These are phyloP conservation scores for Ilyonectria destructans DNA, from an alignment of 2,329 filamentous ascomycete genomes.

Conservation along the genomic window DNA sequence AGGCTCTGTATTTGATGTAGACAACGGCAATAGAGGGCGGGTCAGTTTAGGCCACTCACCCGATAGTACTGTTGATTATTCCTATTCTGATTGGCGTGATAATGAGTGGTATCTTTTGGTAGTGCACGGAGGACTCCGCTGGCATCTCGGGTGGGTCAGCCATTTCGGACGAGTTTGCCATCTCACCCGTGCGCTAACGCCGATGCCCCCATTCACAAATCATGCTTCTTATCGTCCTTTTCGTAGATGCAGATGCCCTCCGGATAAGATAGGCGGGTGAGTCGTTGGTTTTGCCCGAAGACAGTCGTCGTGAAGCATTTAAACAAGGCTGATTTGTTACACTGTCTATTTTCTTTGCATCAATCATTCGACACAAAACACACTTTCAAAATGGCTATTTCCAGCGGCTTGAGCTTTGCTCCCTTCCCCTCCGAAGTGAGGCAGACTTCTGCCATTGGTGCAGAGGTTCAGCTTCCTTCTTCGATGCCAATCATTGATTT, in stretches of 20 bases:
- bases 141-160: too few species aligned
- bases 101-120: background rate
- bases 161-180: background rate
- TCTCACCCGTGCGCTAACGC: background rate
- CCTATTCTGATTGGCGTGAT: too few species aligned
- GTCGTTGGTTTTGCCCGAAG: too few species aligned
- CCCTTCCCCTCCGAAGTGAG: slow-evolving; percentile 3
- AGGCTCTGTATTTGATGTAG: too few species aligned
- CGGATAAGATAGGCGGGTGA: too few species aligned
- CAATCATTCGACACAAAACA: background rate
- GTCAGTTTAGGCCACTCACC: too few species aligned
- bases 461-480: slow-evolving; percentile 3
- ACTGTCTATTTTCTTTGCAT: background rate
- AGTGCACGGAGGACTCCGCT: background rate
- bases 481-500: slow-evolving; percentile 14
- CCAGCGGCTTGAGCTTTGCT: slow-evolving; percentile 4
- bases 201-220: too few species aligned
- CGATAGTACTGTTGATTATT: too few species aligned
- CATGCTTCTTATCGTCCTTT: too few species aligned
- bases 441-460: slow-evolving; percentile 22
- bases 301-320: too few species aligned
- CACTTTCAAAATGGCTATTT: slow-evolving; percentile 5
- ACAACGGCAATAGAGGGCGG: too few species aligned
- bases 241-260: too few species aligned
- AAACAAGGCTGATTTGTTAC: background rate